Base-by-base conservation (phyloP, 2,329 filamentous ascomycete species). In the Ophiostoma fasciatum region DNA sequence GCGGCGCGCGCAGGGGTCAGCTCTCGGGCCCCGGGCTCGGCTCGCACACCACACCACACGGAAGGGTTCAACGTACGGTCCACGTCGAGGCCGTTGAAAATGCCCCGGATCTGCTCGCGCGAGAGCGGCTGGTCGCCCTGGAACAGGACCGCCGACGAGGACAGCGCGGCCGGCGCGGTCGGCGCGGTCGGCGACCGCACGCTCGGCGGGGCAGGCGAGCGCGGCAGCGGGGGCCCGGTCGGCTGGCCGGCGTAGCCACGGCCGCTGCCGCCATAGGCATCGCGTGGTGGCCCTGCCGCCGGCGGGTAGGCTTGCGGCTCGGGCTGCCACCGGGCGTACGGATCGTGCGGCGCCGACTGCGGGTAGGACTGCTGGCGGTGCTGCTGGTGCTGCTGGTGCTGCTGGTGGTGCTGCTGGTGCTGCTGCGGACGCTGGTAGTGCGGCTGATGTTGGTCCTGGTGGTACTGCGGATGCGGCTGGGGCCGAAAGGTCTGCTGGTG, bases 21-120 rank as follows among this genome's bases (percentile, higher is more conserved):
- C n/a, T n/a, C n/a, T n/a, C n/a, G n/a, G n/a, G n/a, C n/a, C n/a
- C n/a, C n/a, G n/a, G n/a, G n/a, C n/a, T n/a, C n/a, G n/a, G n/a
- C 13, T n/a, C n/a, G 8, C 7, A 29, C 7, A 29, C 12, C 25
- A 5, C 25, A 27, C 21, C 6, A 22, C 6, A 22, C 21, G 10
- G 21, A 15, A 32, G 17, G 25, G 33, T n/a, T 39, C 10, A 17
- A 25, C 63, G 47, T 61, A 81, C 81, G 68, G 57, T 83, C 71
- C 52, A 83, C 87, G 59, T 98, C 92, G 12, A 94, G 88, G 1
- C 85, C 84, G 42, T 82, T 71, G 61, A 96, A 98, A 19, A 96
- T 65, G 4, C 82, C 82, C 54, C 84, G 74, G 14, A 98, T 67
- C 36, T 43, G 37, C 14, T 43, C 41, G 5, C 27, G 32, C 1